Percentiles rank a stretch among this genome's conserved stretches.
Evolutionary conservation across 2,329 filamentous ascomycete species (phyloP).

Genomic region (Fusarium xyrophilum): DNA sequence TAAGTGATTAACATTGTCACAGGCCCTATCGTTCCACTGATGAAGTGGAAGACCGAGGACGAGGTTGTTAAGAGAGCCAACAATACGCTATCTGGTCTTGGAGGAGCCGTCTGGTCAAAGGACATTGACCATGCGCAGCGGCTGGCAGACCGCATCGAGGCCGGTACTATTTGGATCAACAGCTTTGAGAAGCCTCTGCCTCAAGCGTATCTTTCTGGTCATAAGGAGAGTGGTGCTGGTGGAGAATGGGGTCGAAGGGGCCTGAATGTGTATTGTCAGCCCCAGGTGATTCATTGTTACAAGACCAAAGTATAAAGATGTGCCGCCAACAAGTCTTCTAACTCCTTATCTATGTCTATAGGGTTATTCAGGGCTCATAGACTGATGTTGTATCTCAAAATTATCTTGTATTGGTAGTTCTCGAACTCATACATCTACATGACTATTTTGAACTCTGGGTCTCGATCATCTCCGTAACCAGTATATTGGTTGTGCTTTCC

Average conservation of each 20-base stretch:
- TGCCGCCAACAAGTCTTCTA: rapidly evolving
- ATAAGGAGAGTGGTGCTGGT: constrained; percentile 53
- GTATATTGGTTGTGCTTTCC: neutral
- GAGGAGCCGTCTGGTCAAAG: constrained; percentile 62
- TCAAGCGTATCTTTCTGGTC: constrained; percentile 48
- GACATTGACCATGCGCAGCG: constrained; percentile 57
- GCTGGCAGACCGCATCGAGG: constrained; percentile 60
- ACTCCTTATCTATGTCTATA: rapidly evolving
- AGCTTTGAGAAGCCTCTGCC: constrained; percentile 51
- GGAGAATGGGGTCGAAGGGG: constrained; percentile 50
- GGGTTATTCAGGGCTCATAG: rapidly evolving
- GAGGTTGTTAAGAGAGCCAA: constrained; percentile 65
- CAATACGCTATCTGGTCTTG: constrained; percentile 58
- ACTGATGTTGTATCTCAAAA: rapidly evolving
- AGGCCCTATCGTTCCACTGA: constrained; percentile 65
- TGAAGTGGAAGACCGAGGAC: constrained; percentile 65
- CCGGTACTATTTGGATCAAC: constrained; percentile 67
- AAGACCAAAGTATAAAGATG: neutral
- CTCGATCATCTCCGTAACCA: neutral
- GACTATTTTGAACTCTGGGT: neutral
- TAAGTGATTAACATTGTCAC: neutral
- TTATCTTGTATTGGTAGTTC: neutral
- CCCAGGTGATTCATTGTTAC: constrained; percentile 7
- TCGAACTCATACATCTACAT: neutral
- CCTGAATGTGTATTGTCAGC: constrained; percentile 9